These are phyloP conservation scores for Inonotus obliquus DNA, from an alignment of 1,284 basidiomycete species.

Conservation along the genomic window DNA sequence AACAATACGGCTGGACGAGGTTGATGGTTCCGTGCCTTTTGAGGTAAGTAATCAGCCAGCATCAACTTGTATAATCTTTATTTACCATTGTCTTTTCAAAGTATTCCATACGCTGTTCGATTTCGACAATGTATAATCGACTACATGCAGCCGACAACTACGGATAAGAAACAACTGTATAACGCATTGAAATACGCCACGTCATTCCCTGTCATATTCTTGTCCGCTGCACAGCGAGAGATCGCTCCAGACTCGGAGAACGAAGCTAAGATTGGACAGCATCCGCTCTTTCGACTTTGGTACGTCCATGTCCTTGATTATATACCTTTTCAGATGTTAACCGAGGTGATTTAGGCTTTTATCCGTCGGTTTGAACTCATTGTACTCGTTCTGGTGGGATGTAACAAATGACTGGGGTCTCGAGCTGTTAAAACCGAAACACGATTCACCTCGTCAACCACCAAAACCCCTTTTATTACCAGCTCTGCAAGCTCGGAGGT, in stretches of 20 bases:
- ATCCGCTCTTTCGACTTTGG: slow-evolving; percentile 81
- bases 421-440: slow-evolving; percentile 54
- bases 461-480: slow-evolving; percentile 40
- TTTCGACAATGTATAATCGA: slow-evolving; percentile 93
- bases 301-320: slow-evolving; percentile 31
- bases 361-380: slow-evolving; percentile 82
- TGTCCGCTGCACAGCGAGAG: slow-evolving; percentile 81
- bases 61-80: background rate
- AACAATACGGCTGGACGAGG: slow-evolving; percentile 55
- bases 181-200: slow-evolving; percentile 97
- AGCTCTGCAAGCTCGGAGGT: slow-evolving; percentile 35
- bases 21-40: slow-evolving; percentile 83
- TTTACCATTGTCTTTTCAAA: slow-evolving; percentile 29
- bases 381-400: slow-evolving; percentile 99
- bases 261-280: slow-evolving; percentile 69
- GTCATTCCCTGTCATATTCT: slow-evolving; percentile 95
- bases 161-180: slow-evolving; percentile 71
- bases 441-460: slow-evolving; percentile 22
- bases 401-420: slow-evolving; percentile 98
- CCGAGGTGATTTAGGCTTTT: slow-evolving; percentile 58
- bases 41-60: slow-evolving; percentile 54
- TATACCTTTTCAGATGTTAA: slow-evolving; percentile 7
- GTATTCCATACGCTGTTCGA: slow-evolving; percentile 87
- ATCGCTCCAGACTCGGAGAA: slow-evolving; percentile 50
- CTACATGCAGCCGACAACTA: slow-evolving; percentile 64